These are phyloP conservation scores for Madurella mycetomatis DNA, from an alignment of 2,329 filamentous ascomycete genomes.

Conservation along the genomic window DNA sequence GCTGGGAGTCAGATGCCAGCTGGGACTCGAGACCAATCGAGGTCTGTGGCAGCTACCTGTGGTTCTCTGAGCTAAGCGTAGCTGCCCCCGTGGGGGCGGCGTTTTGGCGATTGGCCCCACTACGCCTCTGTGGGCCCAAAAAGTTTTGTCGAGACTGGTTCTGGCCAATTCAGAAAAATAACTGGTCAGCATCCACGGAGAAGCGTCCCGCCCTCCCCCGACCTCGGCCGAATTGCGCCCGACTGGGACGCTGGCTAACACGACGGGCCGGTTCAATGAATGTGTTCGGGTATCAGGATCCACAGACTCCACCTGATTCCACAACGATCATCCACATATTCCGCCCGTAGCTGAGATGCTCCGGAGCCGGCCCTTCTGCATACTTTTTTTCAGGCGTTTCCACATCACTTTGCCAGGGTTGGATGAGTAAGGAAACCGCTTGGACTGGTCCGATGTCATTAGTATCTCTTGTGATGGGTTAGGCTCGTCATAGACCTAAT, in stretches of 20 bases:
- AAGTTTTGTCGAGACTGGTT: slow-evolving; percentile 9
- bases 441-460: no score
- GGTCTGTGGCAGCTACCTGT: background rate
- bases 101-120: background rate
- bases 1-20: background rate
- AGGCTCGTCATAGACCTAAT: no score
- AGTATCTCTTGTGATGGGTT: no score
- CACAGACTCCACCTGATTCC: no score
- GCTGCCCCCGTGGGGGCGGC: background rate
- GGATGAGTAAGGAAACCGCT: no score
- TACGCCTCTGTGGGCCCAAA: slow-evolving; percentile 2
- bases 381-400: no score
- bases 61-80: background rate
- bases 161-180: slow-evolving; percentile 16
- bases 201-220: slow-evolving; percentile 8
- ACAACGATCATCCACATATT: no score
- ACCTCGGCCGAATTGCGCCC: slow-evolving; percentile 15
- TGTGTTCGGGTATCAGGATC: no score
- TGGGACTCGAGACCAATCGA: background rate
- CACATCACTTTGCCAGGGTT: no score
- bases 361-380: no score
- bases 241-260: background rate
- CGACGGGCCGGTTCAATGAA: no score
- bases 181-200: slow-evolving; percentile 1
- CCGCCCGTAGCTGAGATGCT: no score